Evolutionary conservation across 192 early-diverging fungal genomes (phyloP), one percentile per base, ranked within the genome.

Genomic region (Glomus cerebriforme): DNA sequence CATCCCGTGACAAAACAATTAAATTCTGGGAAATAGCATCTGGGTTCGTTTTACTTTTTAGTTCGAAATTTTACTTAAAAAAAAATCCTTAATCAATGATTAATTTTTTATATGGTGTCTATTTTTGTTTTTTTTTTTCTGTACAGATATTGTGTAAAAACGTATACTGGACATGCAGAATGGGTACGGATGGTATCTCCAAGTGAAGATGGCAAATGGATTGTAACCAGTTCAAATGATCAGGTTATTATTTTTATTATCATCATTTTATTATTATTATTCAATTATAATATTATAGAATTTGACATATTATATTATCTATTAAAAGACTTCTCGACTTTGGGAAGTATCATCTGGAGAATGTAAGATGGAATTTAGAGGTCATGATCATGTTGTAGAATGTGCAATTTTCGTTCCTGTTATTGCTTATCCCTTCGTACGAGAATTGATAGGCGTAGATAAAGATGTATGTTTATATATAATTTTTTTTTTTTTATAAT

Each of bases 331-430:
- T 27, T 86, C 96, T n/a, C 88, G 92, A 15, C 68, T 98, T 22
- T 96, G 94, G 94, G 95, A 97, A 77, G 73, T 88, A 3, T 47
- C 83, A 7, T 85, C 89, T 8, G 94, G 94, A 59, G 94, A 95
- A 63, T 89, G 87, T 79, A 92, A 92, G 79, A 86, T 84, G 75
- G 94, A 95, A 64, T 85, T 97, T 81, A 87, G 93, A 47, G 96
- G 95, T 27, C 97, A 99, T 83, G 95, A 95, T 17, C 95, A 99
- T 79, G 96, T 98, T n/a, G 93, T 99, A 37, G 97, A 99, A 80
- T 94, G 92, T 62, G 91, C 95, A 1, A 88, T 88, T 22, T 98
- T 97, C 87, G 94, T 92, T 22, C 97, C 97, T 12, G 68, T 83
- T 22, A 83, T 75, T 34, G 85, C 93, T 6, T 90, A 92, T 69